Evolutionary conservation across 2,329 filamentous ascomycete species (phyloP).

Genomic region (Aspergillus sp.): DNA sequence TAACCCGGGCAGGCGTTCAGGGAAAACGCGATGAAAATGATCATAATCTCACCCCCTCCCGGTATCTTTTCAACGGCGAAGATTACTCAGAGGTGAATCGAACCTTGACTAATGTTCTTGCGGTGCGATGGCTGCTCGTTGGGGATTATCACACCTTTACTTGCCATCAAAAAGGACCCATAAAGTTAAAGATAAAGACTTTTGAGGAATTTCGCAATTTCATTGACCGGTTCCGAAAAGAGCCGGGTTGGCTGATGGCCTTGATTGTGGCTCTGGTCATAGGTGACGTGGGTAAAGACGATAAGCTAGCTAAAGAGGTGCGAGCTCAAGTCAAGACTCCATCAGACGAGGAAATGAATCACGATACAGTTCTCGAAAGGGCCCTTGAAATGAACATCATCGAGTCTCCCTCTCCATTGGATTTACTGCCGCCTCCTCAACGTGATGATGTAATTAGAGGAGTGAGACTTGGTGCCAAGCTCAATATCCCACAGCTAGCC

Average conservation of each 20-base stretch:
- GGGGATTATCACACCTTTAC: conserved; percentile 39
- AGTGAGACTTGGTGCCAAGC: not conserved
- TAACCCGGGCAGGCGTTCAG: not conserved
- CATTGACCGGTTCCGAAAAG: conserved; percentile 7
- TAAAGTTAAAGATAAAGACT: conserved; percentile 28
- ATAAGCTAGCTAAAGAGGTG: conserved; percentile 1
- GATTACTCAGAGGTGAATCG: conserved; percentile 44
- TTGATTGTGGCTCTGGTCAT: conserved; percentile 39
- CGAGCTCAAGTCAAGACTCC: not conserved
- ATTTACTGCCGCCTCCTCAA: not conserved
- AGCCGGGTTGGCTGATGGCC: conserved; percentile 27
- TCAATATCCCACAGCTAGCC: conserved; percentile 11
- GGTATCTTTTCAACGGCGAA: conserved; percentile 7
- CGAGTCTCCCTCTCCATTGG: not conserved
- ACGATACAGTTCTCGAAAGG: not conserved
- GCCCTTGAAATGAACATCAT: not conserved
- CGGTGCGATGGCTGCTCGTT: conserved; percentile 40
- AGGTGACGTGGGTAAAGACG: conserved; percentile 46
- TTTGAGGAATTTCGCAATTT: conserved; percentile 30
- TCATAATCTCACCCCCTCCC: conserved; percentile 6
- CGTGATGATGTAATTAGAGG: not conserved
- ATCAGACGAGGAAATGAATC: not conserved
- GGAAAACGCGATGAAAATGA: not conserved
- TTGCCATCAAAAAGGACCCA: conserved; percentile 24
- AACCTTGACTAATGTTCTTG: conserved; percentile 40